Base-by-base conservation (phyloP, 83 land plant species). In the Picea abies region DNA sequence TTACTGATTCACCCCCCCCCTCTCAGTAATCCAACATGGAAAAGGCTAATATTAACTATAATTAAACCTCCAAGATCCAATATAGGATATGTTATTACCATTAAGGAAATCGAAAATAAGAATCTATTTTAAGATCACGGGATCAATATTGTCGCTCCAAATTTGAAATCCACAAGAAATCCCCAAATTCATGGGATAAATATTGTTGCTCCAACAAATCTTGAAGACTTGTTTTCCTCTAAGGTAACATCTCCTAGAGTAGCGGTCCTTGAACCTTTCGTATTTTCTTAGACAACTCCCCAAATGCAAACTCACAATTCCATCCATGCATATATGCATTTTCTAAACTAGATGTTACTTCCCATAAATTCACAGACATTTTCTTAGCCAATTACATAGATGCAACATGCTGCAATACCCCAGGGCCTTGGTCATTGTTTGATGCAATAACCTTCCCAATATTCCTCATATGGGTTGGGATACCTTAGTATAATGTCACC, bases 221-320 rank as follows among this genome's bases (percentile, higher is more conserved):
- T 91, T 62, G 94, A 93, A 15, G 94, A 93, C 69, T 89, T 93
- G 0, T 93, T 91, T 86, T 72, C 90, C 35, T 82, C 92, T 67
- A 92, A 93, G 82, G 83, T 88, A 16, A 20, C 79, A 4, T 93
- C 93, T 60, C 96, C 94, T 11, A 62, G 92, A n/a, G 83, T 63
- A 63, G 67, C 62, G 19, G 73, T 63, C 64, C 76, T 75, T n/a
- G 73, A 79, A 16, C 58, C 83, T 29, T 25, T 88, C 58, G 91
- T 88, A 23, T 86, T 83, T 39, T 81, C 89, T 8, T 85, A 83
- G 76, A 39, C 70, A 39, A 64, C 56, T 15, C 72, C 72, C 56
- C 80, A 78, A 61, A 78, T 78, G 64, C 64, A 78, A 61, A 19
- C 63, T 0, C 78, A 86, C 2, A 92, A 90, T 65, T 88, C 84